Base-by-base conservation (phyloP, 139 green algal genomes). In the Micromonas commoda region DNA sequence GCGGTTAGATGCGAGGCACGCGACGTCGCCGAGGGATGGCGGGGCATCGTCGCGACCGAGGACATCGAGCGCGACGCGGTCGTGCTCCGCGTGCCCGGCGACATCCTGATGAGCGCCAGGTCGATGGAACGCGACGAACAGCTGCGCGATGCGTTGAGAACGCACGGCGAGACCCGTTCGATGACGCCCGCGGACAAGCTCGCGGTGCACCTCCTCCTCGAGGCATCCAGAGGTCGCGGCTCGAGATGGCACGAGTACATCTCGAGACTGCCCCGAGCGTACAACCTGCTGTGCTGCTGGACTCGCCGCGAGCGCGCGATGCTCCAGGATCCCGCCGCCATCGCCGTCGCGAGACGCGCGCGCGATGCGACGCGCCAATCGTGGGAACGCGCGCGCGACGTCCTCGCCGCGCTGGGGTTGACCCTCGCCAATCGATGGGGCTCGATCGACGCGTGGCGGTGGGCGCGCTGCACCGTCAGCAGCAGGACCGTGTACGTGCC, bases 401-500 rank as follows among this genome's bases (percentile, higher is more conserved):
- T 57, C 45, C 9, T 57, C 9, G 45, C 9, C 9, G 16, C 9
- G 45, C 9, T 57, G 9, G 45, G 45, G 45, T 16, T 57, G 45
- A 9, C 45, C 9, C 9, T 16, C 9, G 16, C 45, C 9, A 23
- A 57, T 57, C 45, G 45, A 57, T 57, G n/a, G n/a, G n/a, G n/a
- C n/a, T n/a, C 45, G 45, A 23, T 57, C 45, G 45, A 16, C 45
- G 90, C 88, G 4, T 94, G 86, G 87, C 76, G 75, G 28, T 96
- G 90, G 90, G 89, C 91, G 0, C 51, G 81, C 0, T 88, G 86
- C n/a, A 89, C 87, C 0, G 77, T 97, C 5, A 76, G 80, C 4
- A 92, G 88, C 31, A 82, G 93, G 29, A 91, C 91, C 0, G 90
- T 96, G 84, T 91, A 87, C 51, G 60, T 96, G 34, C 86, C 88